These are phyloP conservation scores for Cajanus cajan DNA, from an alignment of 306 rosid genomes.

Conservation along the genomic window DNA sequence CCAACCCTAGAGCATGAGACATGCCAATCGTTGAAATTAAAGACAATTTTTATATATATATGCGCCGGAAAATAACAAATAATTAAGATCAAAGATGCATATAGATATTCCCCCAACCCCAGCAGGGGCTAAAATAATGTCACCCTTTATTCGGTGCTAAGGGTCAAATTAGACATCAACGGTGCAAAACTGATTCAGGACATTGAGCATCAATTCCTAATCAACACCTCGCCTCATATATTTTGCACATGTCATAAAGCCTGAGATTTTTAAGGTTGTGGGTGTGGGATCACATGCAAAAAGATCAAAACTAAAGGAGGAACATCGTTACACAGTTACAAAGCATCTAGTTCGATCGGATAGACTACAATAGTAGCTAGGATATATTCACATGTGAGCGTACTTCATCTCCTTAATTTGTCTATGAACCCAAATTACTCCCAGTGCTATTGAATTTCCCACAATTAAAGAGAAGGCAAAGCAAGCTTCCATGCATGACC, in stretches of 20 bases:
- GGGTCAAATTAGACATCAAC: not conserved
- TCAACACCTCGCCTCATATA: not conserved
- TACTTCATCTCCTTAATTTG: not conserved
- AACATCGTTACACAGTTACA: not conserved
- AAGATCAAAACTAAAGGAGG: slow-evolving; percentile 15
- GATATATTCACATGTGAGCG: not conserved
- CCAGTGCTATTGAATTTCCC: not conserved
- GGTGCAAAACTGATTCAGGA: not conserved
- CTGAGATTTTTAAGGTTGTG: slow-evolving; percentile 8
- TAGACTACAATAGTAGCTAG: not conserved
- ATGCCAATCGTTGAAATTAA: not conserved
- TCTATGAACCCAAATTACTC: not conserved
- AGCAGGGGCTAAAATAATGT: not conserved
- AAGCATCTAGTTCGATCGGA: not conserved
- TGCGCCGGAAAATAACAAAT: not conserved
- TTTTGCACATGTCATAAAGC: not conserved
- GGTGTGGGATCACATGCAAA: slow-evolving; percentile 34
- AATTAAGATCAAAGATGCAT: slow-evolving; percentile 7
- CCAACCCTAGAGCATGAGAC: not conserved
- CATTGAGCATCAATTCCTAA: slow-evolving; percentile 23
- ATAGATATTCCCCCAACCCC: not conserved
- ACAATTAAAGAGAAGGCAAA: not conserved
- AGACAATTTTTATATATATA: not conserved
- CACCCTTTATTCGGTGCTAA: not conserved
- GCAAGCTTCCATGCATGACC: slow-evolving; percentile 14